A percentile compares a stretch with the other conserved stretches of the same genome.
Evolutionary conservation across 257 asterid species (phyloP).

Genomic region (Salvia rosmarinus): DNA sequence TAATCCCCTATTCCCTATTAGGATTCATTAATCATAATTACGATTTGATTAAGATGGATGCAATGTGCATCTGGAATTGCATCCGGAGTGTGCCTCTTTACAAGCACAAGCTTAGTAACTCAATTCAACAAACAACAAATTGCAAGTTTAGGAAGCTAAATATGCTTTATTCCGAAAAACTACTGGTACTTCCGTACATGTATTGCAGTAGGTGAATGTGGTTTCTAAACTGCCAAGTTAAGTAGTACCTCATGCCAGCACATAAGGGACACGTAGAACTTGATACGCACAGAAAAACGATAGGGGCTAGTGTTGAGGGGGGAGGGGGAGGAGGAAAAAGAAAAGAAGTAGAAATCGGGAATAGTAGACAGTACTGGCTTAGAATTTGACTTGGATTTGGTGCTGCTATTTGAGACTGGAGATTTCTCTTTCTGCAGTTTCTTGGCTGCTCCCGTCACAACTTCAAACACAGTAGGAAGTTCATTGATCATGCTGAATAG

Average conservation of each 20-base stretch:
- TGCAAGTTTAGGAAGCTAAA: too few species aligned
- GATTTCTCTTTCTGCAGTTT: conserved; percentile 74
- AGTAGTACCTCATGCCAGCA: not conserved
- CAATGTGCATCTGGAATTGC: too few species aligned
- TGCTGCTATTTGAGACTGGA: conserved; percentile 55
- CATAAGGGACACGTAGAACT: not conserved
- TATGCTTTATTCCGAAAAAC: too few species aligned
- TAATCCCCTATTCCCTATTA: too few species aligned
- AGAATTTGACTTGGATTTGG: conserved; percentile 64
- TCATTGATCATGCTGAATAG: conserved; percentile 85
- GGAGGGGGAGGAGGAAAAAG: not conserved
- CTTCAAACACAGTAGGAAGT: conserved; percentile 80
- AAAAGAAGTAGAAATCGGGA: not conserved
- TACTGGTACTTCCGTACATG: too few species aligned
- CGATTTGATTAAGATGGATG: too few species aligned
- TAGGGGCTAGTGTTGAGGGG: not conserved
- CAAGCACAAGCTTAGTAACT: too few species aligned
- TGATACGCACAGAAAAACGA: not conserved
- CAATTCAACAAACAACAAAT: too few species aligned
- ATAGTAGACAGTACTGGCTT: conserved; percentile 46
- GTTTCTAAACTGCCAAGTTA: not conserved
- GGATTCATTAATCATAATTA: too few species aligned
- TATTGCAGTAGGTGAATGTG: not conserved
- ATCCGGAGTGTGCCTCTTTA: too few species aligned
- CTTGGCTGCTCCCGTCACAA: conserved; percentile 66